Evolutionary conservation across 345 rosid genomes (phyloP).

Genomic region (Odontarrhena argentea): DNA sequence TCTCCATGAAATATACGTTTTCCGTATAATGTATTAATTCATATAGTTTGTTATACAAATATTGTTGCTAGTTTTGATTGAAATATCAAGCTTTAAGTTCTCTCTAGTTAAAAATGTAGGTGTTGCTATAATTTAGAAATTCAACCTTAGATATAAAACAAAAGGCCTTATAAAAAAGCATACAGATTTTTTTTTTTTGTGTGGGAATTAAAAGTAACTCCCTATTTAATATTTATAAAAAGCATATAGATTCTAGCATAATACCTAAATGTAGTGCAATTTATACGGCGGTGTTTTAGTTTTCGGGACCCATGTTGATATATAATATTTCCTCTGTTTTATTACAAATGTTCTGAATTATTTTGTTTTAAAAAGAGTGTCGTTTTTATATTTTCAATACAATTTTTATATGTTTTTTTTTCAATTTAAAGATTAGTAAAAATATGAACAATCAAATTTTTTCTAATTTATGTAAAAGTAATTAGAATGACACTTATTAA

Average conservation of each 20-base stretch:
- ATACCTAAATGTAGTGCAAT: slow-evolving; percentile 9
- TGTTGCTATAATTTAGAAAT: background rate
- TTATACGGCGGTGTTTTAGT: slow-evolving; percentile 23
- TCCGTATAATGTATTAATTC: no score
- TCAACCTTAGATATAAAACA: background rate
- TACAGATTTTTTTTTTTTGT: background rate
- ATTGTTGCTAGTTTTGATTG: background rate
- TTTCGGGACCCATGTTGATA: slow-evolving; percentile 19
- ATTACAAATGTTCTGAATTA: no score
- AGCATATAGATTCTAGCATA: background rate
- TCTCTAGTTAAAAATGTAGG: background rate
- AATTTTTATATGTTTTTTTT: no score
- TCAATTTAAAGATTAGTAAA: no score
- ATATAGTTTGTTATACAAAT: no score
- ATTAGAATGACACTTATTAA: no score
- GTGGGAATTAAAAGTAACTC: background rate
- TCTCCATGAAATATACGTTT: background rate
- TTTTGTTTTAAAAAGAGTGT: no score
- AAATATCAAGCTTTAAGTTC: background rate
- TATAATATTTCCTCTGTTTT: background rate
- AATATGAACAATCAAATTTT: no score
- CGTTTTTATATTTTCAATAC: no score
- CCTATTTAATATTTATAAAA: background rate
- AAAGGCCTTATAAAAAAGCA: background rate
- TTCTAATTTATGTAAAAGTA: no score